Conservation (phyloP, 1,284 basidiomycete species). For the Fomitiporia mediterranea region DNA sequence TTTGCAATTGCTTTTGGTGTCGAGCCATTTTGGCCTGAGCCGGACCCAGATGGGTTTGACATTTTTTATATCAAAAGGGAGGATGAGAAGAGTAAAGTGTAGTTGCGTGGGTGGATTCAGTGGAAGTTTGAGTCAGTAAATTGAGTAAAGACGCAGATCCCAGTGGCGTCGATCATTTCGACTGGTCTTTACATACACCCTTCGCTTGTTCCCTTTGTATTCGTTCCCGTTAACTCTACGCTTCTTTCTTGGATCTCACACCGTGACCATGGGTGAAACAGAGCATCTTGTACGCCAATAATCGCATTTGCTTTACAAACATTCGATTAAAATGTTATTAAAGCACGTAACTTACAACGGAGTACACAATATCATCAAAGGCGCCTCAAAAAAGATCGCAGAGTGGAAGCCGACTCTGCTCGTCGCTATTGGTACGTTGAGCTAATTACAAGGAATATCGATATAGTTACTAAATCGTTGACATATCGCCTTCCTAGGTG, state of each 20-base stretch:
- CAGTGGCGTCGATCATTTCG: not conserved
- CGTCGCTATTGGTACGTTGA: conserved; percentile 68
- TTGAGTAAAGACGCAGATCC: not conserved
- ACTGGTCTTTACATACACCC: not conserved
- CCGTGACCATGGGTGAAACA: conserved; percentile 39
- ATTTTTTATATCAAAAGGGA: not conserved
- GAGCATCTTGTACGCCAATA: conserved; percentile 8
- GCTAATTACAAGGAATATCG: too few relatives aligned
- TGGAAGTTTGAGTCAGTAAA: not conserved
- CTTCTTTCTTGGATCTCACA: not conserved
- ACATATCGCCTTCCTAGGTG: conserved; percentile 42
- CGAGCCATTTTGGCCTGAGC: conserved; percentile 2
- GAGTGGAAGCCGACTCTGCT: conserved; percentile 75
- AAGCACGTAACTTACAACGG: conserved; percentile 74
- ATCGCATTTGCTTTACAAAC: not conserved
- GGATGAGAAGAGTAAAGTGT: not conserved
- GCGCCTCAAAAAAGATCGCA: conserved; percentile 55
- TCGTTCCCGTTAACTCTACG: not conserved
- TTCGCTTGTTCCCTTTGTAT: not conserved
- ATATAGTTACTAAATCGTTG: not conserved
- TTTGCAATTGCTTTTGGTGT: conserved; percentile 57
- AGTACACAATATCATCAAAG: conserved; percentile 75
- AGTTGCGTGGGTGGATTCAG: not conserved
- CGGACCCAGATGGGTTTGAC: conserved; percentile 8
- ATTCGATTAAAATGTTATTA: not conserved